These are phyloP conservation scores for Sclerotinia subarctica DNA, from an alignment of 2,329 filamentous ascomycete genomes.

Conservation along the genomic window DNA sequence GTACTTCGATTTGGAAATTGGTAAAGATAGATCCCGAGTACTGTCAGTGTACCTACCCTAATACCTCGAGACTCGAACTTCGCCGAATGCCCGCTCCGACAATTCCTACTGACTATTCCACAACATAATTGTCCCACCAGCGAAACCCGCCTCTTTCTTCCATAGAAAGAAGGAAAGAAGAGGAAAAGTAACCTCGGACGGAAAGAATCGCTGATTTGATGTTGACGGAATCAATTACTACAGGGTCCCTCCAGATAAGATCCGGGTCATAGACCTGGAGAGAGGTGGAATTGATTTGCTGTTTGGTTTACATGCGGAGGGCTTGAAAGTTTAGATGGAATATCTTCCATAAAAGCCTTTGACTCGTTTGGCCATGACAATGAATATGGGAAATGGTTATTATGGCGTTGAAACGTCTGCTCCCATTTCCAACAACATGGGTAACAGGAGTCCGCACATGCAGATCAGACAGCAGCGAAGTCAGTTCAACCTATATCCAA, in stretches of 20 bases:
- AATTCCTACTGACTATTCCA: neutral
- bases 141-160: conserved; percentile 9
- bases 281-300: conserved; percentile 14
- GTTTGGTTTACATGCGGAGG: conserved; percentile 1
- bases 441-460: conserved; percentile 22
- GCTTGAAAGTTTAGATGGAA: conserved; percentile 16
- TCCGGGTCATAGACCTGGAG: conserved; percentile 24
- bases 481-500: conserved; percentile 35
- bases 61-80: conserved; percentile 5
- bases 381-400: conserved; percentile 31
- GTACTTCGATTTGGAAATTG: neutral
- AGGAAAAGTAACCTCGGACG: neutral
- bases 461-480: conserved; percentile 29
- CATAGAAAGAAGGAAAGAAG: conserved; percentile 1
- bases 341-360: neutral
- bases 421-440: conserved; percentile 13
- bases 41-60: neutral
- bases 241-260: conserved; percentile 23
- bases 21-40: neutral
- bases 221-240: conserved; percentile 15
- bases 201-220: conserved; percentile 15
- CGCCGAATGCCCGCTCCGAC: conserved; percentile 8
- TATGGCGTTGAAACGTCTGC: conserved; percentile 27
- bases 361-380: conserved; percentile 17
- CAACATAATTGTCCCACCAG: conserved; percentile 11